Base-by-base conservation (phyloP, 768 basidiomycete genomes). In the Heimioporus sp. region DNA sequence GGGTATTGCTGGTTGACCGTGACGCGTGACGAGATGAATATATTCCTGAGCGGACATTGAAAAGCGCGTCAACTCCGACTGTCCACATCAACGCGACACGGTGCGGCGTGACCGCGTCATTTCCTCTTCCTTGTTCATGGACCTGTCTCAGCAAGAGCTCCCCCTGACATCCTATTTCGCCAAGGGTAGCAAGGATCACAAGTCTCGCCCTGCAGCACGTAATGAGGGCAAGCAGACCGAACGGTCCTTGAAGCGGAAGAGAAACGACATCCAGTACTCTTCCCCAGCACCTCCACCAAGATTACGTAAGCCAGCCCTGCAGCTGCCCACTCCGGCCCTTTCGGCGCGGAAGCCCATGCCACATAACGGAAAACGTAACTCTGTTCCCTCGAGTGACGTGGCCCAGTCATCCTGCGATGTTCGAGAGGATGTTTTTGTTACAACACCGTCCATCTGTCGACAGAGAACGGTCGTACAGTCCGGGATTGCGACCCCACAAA, bases 51-150 rank as follows among this genome's bases (percentile, higher is more conserved):
- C 71, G 64, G 74, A 65, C 60, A 16, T 56, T 51, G 35, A 64
- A 69, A 66, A 73, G 61, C 74, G 74, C 68, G 74, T 65, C 65
- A 68, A 65, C 72, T 75, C 74, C 72, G 74, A 63, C 40, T 30
- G n/a, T n/a, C 3, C 5, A 37, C 43, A 10, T 21, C 20, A 9
- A 28, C 40, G n/a, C 35, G 34, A 5, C 35, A 28, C 5, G n/a
- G n/a, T n/a, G n/a, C 3, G 24, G 24, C 24, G 24, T 28, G 24
- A 28, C 24, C 24, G 24, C 24, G 24, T 28, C 24, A 28, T 28
- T 28, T 28, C 5, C 24, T 4, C 16, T 36, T 13, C 16, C 17
- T 30, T 43, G 21, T 24, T 21, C 37, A 66, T 68, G 69, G 65
- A 69, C 32, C 49, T 69, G 19, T 69, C 69, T 13, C 65, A 66